Conservation (phyloP, 2,329 filamentous ascomycete species). For the Bipolaris oryzae region DNA sequence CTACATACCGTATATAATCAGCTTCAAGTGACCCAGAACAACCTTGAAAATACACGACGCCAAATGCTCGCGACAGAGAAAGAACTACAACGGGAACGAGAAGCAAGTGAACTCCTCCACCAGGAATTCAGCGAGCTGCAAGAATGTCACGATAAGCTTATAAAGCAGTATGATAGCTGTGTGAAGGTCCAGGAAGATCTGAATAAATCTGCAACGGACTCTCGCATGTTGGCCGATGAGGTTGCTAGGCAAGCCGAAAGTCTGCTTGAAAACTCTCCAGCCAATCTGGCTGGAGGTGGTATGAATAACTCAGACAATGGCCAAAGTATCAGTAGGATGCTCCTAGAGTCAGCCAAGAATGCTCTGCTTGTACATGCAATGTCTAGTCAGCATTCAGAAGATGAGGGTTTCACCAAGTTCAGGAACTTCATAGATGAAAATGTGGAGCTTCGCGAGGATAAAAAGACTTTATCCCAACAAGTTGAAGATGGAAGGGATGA, state of each 20-base stretch:
- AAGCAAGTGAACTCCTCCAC: no score
- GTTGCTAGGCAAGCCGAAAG: slow-evolving; percentile 10
- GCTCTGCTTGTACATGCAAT: slow-evolving; percentile 11
- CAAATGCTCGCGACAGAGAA: no score
- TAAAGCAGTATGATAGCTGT: slow-evolving; percentile 4
- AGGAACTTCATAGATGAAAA: slow-evolving; percentile 16
- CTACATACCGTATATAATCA: no score
- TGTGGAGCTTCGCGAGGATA: neutral
- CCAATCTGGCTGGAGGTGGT: neutral
- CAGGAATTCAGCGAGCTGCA: neutral
- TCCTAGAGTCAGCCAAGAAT: slow-evolving; percentile 22
- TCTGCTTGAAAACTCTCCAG: slow-evolving; percentile 5
- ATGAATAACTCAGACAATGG: slow-evolving; percentile 3
- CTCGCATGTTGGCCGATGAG: slow-evolving; percentile 3
- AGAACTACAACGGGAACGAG: no score
- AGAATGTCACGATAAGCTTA: slow-evolving; percentile 8
- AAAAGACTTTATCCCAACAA: slow-evolving; percentile 6
- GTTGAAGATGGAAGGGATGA: slow-evolving; percentile 9
- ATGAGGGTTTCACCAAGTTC: slow-evolving; percentile 1
- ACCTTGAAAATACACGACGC: no score
- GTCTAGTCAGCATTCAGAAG: slow-evolving; percentile 4
- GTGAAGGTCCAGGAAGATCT: slow-evolving; percentile 1
- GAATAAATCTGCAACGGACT: slow-evolving; percentile 3
- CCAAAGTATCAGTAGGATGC: slow-evolving; percentile 17
- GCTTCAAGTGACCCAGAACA: no score